These are phyloP conservation scores for Colletotrichum destructivum DNA, from an alignment of 2,329 filamentous ascomycete genomes.

Conservation along the genomic window DNA sequence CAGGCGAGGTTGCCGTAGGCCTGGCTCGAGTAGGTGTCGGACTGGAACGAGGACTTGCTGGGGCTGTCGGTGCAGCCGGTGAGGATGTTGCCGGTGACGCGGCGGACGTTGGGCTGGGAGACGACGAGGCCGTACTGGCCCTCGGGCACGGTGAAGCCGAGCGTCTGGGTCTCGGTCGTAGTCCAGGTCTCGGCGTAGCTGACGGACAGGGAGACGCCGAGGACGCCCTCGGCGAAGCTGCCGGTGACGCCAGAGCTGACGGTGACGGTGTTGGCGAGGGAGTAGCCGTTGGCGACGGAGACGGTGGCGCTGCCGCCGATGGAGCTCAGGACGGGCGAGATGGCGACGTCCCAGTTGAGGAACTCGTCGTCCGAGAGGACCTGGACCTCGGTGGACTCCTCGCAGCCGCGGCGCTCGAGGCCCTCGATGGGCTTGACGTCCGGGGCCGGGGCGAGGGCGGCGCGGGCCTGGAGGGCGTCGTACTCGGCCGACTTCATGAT, in stretches of 20 bases:
- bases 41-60: constrained; percentile 48
- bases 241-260: constrained; percentile 45
- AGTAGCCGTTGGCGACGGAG: constrained; percentile 51
- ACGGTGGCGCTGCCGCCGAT: constrained; percentile 49
- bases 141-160: constrained; percentile 51
- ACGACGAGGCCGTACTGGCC: constrained; percentile 57
- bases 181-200: constrained; percentile 50
- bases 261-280: constrained; percentile 51
- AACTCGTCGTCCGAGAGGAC: constrained; percentile 48
- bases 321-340: constrained; percentile 54
- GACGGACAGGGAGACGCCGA: constrained; percentile 47
- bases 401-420: constrained; percentile 41
- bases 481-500: constrained; percentile 49
- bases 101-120: constrained; percentile 53
- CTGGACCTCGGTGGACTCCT: constrained; percentile 46
- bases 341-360: constrained; percentile 56
- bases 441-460: constrained; percentile 31
- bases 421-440: constrained; percentile 5
- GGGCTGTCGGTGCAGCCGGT: constrained; percentile 52
- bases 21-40: constrained; percentile 54
- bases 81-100: constrained; percentile 53
- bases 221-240: constrained; percentile 46
- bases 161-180: constrained; percentile 49
- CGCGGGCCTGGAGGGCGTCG: constrained; percentile 41
- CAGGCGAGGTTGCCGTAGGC: constrained; percentile 52